Base-by-base conservation (phyloP, 805 yeast species). In the Candida gorgasii region DNA sequence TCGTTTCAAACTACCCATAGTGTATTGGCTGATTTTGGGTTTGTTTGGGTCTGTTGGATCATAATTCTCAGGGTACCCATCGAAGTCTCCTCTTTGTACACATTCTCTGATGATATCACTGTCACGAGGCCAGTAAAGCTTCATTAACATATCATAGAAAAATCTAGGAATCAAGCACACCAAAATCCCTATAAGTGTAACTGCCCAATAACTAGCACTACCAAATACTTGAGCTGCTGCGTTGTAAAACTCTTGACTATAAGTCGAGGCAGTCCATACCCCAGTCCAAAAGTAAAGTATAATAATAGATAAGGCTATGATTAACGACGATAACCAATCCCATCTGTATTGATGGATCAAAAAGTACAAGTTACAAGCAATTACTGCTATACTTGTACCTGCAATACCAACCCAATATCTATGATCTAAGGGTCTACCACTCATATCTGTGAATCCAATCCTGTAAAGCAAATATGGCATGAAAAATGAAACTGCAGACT, bases 11-110 rank as follows among this genome's bases (percentile, higher is more conserved):
- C 39, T 40, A 16, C 51, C 56, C 24, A 41, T 45, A 11, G 54
- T 37, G 53, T 78, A 75, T 37, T 73, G 66, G 30, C 79, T 68
- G 22, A 84, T 66, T 46, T 73, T 73, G 12, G 69, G 72, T 51
- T 86, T 73, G 46, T 81, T 65, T 22, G 90, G 88, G 61, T 85
- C 90, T 2, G 95, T 85, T 33, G 95, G 95, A 59, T 86, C 95
- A 57, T 83, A 86, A 41, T 77, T 73, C 8, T 59, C 64, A 8
- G 89, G 89, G 57, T 81, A 85, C 27, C 74, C 79, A 45, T 70
- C 80, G 53, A 76, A 86, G 51, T 82, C 85, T 36, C 93, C 93
- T 42, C 74, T 69, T 18, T 62, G 62, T 51, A 79, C 82, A 62
- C 86, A 76, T 61, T 86, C 93, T 54, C 93, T 67, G 42, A 86